Evolutionary conservation across 2,329 filamentous ascomycete genomes (phyloP).

Genomic region (Emmonsiellopsis sp.): DNA sequence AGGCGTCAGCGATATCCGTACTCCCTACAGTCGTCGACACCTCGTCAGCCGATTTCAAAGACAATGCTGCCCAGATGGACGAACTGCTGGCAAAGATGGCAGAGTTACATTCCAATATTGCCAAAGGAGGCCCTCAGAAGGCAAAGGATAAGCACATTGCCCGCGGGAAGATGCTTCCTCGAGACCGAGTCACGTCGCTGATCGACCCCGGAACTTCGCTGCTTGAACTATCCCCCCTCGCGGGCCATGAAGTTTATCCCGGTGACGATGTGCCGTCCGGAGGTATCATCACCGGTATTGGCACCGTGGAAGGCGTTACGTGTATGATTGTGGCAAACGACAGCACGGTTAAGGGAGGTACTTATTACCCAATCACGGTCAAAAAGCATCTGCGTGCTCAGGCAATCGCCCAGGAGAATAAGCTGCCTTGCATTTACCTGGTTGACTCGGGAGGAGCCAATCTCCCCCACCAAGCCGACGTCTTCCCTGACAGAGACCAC

Average conservation of each 20-base stretch:
- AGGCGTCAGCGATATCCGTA: constrained; percentile 73
- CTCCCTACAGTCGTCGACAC: constrained; percentile 69
- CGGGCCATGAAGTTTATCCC: constrained; percentile 74
- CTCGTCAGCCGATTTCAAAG: constrained; percentile 65
- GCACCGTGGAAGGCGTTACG: constrained; percentile 77
- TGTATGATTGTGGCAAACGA: constrained; percentile 95
- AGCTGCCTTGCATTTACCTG: constrained; percentile 76
- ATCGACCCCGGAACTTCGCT: constrained; percentile 86
- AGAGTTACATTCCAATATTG: constrained; percentile 59
- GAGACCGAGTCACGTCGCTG: constrained; percentile 78
- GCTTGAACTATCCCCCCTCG: constrained; percentile 85
- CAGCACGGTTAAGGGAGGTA: constrained; percentile 93
- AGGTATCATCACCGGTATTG: constrained; percentile 87
- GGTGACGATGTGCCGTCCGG: constrained; percentile 81
- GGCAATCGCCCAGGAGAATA: constrained; percentile 81
- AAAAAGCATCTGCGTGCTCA: constrained; percentile 96
- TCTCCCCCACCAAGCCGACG: constrained; percentile 86
- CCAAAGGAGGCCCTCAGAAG: constrained; percentile 69
- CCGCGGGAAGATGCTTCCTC: constrained; percentile 85
- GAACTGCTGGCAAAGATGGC: constrained; percentile 61
- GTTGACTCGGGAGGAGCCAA: constrained; percentile 95
- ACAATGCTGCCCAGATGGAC: constrained; percentile 71
- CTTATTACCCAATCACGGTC: constrained; percentile 93
- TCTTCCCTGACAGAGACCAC: constrained; percentile 90
- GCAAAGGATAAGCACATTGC: constrained; percentile 79